Percentiles rank a stretch among this genome's conserved stretches.
Conservation (phyloP, 2,329 filamentous ascomycete genomes). For the Chaetothyriales sp. region DNA sequence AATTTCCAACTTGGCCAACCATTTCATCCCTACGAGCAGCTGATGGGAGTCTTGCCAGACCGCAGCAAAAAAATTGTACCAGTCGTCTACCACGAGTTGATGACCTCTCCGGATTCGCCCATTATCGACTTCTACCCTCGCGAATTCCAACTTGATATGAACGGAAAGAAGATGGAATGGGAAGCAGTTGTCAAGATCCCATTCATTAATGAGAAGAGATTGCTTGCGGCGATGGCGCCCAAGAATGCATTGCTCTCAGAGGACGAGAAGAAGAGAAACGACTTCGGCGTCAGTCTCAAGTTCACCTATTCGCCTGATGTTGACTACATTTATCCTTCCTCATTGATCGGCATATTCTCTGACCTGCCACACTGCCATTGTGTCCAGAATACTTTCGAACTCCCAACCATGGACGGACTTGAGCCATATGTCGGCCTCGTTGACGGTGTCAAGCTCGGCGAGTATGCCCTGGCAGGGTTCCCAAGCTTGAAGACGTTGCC, state of each 20-base stretch:
- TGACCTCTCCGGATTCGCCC: conserved; percentile 79
- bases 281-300: conserved; percentile 82
- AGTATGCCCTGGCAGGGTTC: conserved; percentile 79
- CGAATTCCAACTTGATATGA: conserved; percentile 97
- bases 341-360: conserved; percentile 77
- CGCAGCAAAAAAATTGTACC: conserved; percentile 96
- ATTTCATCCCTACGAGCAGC: conserved; percentile 86
- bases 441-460: conserved; percentile 68
- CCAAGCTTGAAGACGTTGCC: conserved; percentile 77
- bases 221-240: conserved; percentile 73
- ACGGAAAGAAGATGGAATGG: conserved; percentile 99
- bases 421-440: conserved; percentile 74
- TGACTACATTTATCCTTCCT: conserved; percentile 75
- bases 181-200: conserved; percentile 98
- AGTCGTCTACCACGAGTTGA: conserved; percentile 70
- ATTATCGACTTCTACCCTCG: conserved; percentile 97
- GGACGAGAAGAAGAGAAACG: conserved; percentile 70
- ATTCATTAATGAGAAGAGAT: conserved; percentile 84
- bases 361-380: conserved; percentile 78
- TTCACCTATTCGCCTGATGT: conserved; percentile 71
- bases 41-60: conserved; percentile 96
- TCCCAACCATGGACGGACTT: conserved; percentile 81
- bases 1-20: conserved; percentile 90
- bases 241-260: conserved; percentile 65
- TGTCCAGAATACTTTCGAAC: conserved; percentile 89